Conservation (phyloP, 257 asterid species). For the Solanum gracilifrons region DNA sequence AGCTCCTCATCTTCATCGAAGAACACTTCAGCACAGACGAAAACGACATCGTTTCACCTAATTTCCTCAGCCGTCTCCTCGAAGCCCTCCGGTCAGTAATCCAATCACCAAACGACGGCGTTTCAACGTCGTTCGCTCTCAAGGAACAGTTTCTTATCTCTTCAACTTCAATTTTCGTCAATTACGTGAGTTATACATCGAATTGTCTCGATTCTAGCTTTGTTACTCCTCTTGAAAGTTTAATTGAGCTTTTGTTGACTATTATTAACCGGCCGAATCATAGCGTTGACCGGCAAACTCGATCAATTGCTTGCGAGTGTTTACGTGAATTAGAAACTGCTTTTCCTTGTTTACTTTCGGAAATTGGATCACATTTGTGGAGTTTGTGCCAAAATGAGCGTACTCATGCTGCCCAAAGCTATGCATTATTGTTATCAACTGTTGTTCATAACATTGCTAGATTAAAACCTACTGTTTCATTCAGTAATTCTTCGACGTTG, state of each 20-base stretch:
- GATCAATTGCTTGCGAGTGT: conserved; percentile 84
- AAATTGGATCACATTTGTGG: conserved; percentile 60
- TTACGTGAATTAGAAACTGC: conserved; percentile 76
- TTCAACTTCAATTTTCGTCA: conserved; percentile 47
- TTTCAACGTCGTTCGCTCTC: conserved; percentile 35
- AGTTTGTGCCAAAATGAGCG: conserved; percentile 70
- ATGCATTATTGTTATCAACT: conserved; percentile 48
- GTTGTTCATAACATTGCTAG: conserved; percentile 36
- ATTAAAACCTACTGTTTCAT: conserved; percentile 34
- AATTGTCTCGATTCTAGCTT: background rate
- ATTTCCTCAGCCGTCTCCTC: conserved; percentile 30
- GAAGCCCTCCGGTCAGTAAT: conserved; percentile 53
- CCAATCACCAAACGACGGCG: conserved; percentile 62
- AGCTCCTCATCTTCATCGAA: conserved; percentile 71
- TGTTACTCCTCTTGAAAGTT: conserved; percentile 18
- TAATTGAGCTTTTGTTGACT: conserved; percentile 72
- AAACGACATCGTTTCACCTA: conserved; percentile 6
- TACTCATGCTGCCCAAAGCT: conserved; percentile 73
- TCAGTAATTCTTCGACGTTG: conserved; percentile 45
- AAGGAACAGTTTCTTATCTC: conserved; percentile 78
- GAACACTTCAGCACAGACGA: conserved; percentile 2
- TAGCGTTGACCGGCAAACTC: conserved; percentile 66
- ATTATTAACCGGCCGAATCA: conserved; percentile 86
- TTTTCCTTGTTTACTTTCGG: conserved; percentile 74
- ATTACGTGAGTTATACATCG: background rate